phyloP scores from a whole-genome alignment of 257 asterid genomes.

The Capsicum pubescens region DNA sequence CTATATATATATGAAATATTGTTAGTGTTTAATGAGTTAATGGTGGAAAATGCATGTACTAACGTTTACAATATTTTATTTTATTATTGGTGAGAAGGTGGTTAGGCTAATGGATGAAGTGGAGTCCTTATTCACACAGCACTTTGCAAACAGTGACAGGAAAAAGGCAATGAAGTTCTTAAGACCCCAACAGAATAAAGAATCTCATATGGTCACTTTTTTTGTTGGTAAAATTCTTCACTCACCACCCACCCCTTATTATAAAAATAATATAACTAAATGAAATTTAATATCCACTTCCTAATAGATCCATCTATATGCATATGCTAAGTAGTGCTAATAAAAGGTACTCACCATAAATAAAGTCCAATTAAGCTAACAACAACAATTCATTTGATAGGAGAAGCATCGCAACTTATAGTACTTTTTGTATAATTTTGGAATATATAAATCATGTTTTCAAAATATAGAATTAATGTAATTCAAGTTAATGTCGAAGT shows the following conservation, averaged over 20 bases:
- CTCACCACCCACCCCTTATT: not conserved
- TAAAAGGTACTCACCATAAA: not conserved
- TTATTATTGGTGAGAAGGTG: constrained; percentile 54
- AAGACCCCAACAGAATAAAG: constrained; percentile 77
- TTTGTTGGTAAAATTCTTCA: constrained; percentile 66
- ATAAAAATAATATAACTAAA: not conserved
- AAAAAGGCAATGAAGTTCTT: constrained; percentile 94
- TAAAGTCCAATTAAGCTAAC: not conserved
- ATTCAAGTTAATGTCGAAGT: not conserved
- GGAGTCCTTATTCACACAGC: constrained; percentile 94
- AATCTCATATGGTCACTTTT: constrained; percentile 91
- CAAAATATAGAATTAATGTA: no score
- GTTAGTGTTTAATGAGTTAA: not conserved
- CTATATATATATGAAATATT: not conserved
- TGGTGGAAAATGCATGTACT: constrained; percentile 16
- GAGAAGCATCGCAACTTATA: no score
- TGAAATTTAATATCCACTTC: not conserved
- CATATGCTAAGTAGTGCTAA: not conserved
- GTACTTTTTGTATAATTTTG: no score
- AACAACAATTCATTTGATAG: not conserved
- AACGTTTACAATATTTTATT: not conserved
- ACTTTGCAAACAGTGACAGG: constrained; percentile 86
- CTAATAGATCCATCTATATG: not conserved
- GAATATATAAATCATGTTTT: no score
- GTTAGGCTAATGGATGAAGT: constrained; percentile 95